phyloP scores from a whole-genome alignment of 352 stramenopile genomes.

The Globisporangium megalacanthum region DNA sequence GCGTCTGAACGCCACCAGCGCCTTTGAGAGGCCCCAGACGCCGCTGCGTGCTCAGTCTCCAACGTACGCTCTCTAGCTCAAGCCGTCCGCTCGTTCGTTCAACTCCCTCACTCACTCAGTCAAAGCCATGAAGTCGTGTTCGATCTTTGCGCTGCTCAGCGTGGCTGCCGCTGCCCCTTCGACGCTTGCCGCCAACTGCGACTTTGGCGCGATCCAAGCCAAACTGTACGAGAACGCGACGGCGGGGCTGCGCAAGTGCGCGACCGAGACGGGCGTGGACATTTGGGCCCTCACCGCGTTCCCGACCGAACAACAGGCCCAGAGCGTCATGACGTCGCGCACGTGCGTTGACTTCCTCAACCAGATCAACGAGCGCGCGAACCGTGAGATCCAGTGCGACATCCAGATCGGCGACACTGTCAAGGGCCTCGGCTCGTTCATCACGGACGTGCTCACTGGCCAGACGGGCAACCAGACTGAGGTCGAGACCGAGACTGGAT shows the following conservation, averaged over 20 bases:
- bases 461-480: constrained; percentile 61
- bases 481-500: constrained; percentile 11
- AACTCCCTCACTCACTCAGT: not conserved
- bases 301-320: constrained; percentile 36
- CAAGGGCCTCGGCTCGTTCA: constrained; percentile 31
- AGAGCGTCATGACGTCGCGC: constrained; percentile 35
- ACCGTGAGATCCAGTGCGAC: constrained; percentile 48
- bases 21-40: not conserved
- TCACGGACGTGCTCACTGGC: constrained; percentile 46
- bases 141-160: constrained; percentile 12
- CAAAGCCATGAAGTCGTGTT: constrained; percentile 24
- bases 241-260: constrained; percentile 25
- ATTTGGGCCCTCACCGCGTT: constrained; percentile 35
- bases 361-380: constrained; percentile 58
- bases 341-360: constrained; percentile 67
- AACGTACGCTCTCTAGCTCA: not conserved
- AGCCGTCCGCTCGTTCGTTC: not conserved
- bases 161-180: constrained; percentile 9
- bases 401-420: constrained; percentile 29
- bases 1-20: not conserved
- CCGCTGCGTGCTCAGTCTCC: not conserved
- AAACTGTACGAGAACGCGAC: constrained; percentile 50
- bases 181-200: constrained; percentile 23
- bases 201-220: constrained; percentile 42
- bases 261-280: constrained; percentile 37